These are phyloP conservation scores for Saccharomycopsis sp. DNA, from an alignment of 805 yeast species.

Conservation along the genomic window DNA sequence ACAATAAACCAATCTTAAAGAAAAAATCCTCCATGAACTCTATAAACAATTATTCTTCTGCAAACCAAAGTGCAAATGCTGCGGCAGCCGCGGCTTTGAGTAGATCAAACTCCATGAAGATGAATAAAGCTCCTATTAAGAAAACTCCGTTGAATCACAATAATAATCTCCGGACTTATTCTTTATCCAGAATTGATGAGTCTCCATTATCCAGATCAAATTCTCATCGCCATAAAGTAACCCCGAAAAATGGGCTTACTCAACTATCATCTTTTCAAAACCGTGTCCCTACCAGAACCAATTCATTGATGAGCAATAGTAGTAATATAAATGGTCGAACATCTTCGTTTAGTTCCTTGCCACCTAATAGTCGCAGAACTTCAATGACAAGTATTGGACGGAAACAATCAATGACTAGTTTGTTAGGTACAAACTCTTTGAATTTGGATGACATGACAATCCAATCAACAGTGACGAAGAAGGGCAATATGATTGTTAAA, in stretches of 20 bases:
- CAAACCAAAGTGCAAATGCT: conserved; percentile 7
- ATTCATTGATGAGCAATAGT: conserved; percentile 5
- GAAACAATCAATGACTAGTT: conserved; percentile 9
- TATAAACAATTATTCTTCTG: not conserved
- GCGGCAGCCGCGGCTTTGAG: conserved; percentile 18
- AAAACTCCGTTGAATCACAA: not conserved
- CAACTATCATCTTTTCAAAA: not conserved
- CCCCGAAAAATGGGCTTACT: not conserved
- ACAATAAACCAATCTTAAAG: conserved; percentile 1
- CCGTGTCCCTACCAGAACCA: not conserved
- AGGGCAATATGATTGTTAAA: conserved; percentile 11
- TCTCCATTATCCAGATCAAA: conserved; percentile 1
- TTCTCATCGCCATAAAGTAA: conserved; percentile 2
- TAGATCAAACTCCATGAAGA: conserved; percentile 6
- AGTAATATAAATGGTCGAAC: too few relatives aligned
- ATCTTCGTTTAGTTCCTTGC: conserved; percentile 8
- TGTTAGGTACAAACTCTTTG: conserved; percentile 7
- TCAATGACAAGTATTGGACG: conserved; percentile 3
- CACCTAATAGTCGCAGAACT: conserved; percentile 5
- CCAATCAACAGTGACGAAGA: conserved; percentile 14
- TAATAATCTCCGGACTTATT: conserved; percentile 5
- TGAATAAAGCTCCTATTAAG: not conserved
- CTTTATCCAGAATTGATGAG: conserved; percentile 9
- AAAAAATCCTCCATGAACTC: not conserved
- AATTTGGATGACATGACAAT: conserved; percentile 16